Base-by-base conservation (phyloP, 768 basidiomycete species). In the Psilocybe cyanescens region DNA sequence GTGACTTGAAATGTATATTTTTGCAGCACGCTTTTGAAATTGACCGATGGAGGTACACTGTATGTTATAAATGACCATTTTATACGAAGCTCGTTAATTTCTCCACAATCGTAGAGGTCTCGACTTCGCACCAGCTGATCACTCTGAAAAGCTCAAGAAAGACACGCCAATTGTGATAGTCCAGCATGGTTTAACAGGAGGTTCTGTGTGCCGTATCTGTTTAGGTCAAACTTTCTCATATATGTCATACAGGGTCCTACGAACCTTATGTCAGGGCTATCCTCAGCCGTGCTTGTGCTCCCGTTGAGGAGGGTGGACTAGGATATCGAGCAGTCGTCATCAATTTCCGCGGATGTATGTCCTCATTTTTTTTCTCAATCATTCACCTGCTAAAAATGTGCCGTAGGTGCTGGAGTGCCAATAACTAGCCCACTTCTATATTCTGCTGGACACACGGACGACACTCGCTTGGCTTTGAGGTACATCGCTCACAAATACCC, bases 311-410 rank as follows among this genome's bases (percentile, higher is more conserved):
- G 67, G 94, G 92, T n/a, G 97, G 96, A 1, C 78, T 97, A 56
- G 95, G 95, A 14, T 97, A 92, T 74, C 83, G 97, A 59, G 96
- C 86, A 4, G 89, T 91, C 11, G 94, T 98, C 8, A 84, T 96
- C 71, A 97, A 97, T 76, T 96, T 91, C 76, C 86, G 96, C 67
- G 95, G 95, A 70, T 97, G 95, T 92, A 68, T 70, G 90, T 83
- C 33, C 44, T 58, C 9, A 57, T 47, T 39, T 37, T 39, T 9
- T 46, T 49, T 24, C 62, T 63, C 58, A 39, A 52, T 50, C 61
- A 64, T 62, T 57, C 57, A 29, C 58, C 49, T 44, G 47, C 58
- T 54, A 54, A 28, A 70, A 69, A 50, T 62, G 31, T 56, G 52
- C 49, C 67, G 24, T 71, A 95, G 92, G 93, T 76, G 95, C 95